Base-by-base conservation (phyloP, 805 yeast genomes). In the Saccharomycopsis vini region DNA sequence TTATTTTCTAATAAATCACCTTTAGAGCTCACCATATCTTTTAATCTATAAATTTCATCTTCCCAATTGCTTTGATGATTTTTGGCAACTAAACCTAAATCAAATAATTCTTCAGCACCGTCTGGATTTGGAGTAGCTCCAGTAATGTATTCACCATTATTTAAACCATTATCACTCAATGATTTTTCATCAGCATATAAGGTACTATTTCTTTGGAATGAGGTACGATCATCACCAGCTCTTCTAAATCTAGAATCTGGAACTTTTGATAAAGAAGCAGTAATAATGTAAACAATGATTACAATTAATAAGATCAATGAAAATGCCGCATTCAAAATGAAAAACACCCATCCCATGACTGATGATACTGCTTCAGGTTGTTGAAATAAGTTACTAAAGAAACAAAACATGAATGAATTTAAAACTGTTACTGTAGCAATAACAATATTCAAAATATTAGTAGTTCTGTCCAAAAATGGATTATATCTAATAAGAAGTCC, bases 341-440 rank as follows among this genome's bases (percentile, higher is more conserved):
- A 89, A 64, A 85, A 89, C 2, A 89, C 71, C 77, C 95, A 82
- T 1, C 94, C 97, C 95, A 89, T 85, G 44, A 89, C 75, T 1
- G 95, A 80, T 12, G 79, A 68, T 10, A 85, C 96, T 6, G 75
- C 73, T 18, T 78, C 79, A 6, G 86, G 79, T 64, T 88, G 95
- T 40, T 81, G 79, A 63, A 84, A 87, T 50, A 89, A 65, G 56
- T 82, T 80, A 3, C 95, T 84, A 59, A 87, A 89, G 68, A 89
- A 89, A 51, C 85, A 59, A 66, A 86, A 89, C 50, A 89, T 70
- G 62, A 87, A 79, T 28, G 96, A 84, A 62, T 89, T 89, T 45
- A 87, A 51, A 5, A 86, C 74, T 28, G 73, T 75, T 21, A 89
- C 88, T 10, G 83, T 72, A 41, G 81, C 71, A 62, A 86, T 81